Evolutionary conservation across 2,329 filamentous ascomycete species (phyloP), one percentile per base, ranked within the genome.

Genomic region (Cryphonectria radicalis): DNA sequence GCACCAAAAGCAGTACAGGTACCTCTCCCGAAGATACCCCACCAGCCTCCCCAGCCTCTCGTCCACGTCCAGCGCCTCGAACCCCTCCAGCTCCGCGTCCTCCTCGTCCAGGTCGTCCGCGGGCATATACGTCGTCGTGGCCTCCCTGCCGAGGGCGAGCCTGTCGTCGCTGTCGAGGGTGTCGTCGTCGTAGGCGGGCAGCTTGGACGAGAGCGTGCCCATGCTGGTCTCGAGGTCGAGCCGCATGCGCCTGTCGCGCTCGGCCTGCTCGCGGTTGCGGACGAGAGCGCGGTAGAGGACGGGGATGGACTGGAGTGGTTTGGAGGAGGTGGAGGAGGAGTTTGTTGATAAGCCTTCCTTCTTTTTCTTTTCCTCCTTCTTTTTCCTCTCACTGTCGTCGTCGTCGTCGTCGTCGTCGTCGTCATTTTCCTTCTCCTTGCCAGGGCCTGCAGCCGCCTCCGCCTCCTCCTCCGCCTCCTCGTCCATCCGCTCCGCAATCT

Each of bases 1-100:
- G 82, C 96, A 99, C 93, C 95, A 99, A 79, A 98, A 97, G 82
- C 96, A 99, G 79, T 99, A 99, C 62, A 86, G 82, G 77, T 94
- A 89, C 77, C 88, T 87, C 65, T 89, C 84, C 53, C 96, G 88
- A 68, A 99, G 80, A 80, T 93, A 90, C 25, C 82, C 79, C 13
- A 97, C 86, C 19, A 97, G 80, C 75, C 84, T 89, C 11, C 84
- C 82, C 73, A 98, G 81, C 74, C 89, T 88, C 76, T 97, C 92
- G 1, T 83, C 83, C 1, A 89, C 84, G 32, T 90, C 87, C 62
- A 95, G 82, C 1, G 87, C 88, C 77, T 94, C 90, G 76, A 97
- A 98, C 70, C 89, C 91, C 40, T 95, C 91, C 70, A 98, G 82
- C 79, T 97, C 94, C 6, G 87, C 79, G 76, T 98, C 93, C 75